A percentile compares a stretch with the other conserved stretches of the same genome.
phyloP scores from a whole-genome alignment of 805 yeast species.

The Cyberlindnera misumaiensis region DNA sequence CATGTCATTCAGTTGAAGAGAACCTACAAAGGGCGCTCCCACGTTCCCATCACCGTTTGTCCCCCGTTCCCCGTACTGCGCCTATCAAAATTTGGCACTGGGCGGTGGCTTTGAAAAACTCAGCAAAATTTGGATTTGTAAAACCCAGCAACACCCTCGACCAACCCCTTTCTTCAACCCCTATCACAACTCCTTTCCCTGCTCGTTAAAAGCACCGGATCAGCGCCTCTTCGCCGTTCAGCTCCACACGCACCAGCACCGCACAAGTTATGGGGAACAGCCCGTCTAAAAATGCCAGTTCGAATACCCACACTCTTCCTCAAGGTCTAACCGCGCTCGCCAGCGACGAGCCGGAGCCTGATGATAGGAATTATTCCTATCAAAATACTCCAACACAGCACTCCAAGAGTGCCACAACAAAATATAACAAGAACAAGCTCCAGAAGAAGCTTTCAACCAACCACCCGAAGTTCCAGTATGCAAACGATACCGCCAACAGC shows the following conservation, averaged over 20 bases:
- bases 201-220: too few relatives aligned
- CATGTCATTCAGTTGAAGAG: too few relatives aligned
- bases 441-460: constrained; percentile 11
- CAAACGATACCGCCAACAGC: constrained; percentile 7
- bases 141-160: too few relatives aligned
- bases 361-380: constrained; percentile 42
- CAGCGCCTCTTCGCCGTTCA: background rate
- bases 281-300: constrained; percentile 44
- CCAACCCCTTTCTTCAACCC: too few relatives aligned
- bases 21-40: too few relatives aligned
- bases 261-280: constrained; percentile 48
- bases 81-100: too few relatives aligned
- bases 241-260: background rate
- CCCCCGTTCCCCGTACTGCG: too few relatives aligned
- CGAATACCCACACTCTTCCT: constrained; percentile 27
- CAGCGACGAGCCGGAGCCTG: constrained; percentile 37
- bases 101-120: too few relatives aligned
- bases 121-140: too few relatives aligned
- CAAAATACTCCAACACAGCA: constrained; percentile 15
- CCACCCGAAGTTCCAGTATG: constrained; percentile 13
- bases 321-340: constrained; percentile 28
- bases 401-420: constrained; percentile 16
- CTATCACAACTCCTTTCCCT: too few relatives aligned
- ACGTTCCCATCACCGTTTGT: too few relatives aligned
- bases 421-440: constrained; percentile 16